A percentile compares a stretch with the other conserved stretches of the same genome.
phyloP scores from a whole-genome alignment of 2,329 filamentous ascomycete species.

The Exophiala oligosperma region DNA sequence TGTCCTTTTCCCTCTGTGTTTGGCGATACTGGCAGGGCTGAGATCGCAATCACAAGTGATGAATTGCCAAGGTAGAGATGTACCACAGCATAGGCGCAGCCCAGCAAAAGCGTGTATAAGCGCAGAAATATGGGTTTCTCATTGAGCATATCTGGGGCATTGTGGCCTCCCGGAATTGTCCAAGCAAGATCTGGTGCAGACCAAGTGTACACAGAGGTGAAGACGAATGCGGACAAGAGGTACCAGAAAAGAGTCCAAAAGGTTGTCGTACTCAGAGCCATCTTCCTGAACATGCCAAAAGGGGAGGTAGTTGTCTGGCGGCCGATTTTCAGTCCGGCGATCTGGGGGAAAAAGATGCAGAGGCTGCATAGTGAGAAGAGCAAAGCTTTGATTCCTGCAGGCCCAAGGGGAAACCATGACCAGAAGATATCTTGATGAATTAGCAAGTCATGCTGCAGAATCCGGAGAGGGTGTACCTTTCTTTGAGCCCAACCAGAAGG shows the following conservation, averaged over 20 bases:
- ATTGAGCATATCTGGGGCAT: conserved; percentile 68
- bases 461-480: conserved; percentile 33
- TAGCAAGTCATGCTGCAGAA: not conserved
- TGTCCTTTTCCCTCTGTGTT: conserved; percentile 32
- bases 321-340: conserved; percentile 78
- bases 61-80: conserved; percentile 78
- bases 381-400: conserved; percentile 70
- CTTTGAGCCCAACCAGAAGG: conserved; percentile 69
- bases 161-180: conserved; percentile 64
- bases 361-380: conserved; percentile 76
- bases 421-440: conserved; percentile 63
- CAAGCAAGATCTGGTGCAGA: conserved; percentile 68
- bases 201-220: conserved; percentile 79
- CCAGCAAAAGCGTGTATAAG: conserved; percentile 67
- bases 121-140: conserved; percentile 83
- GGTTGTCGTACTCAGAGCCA: conserved; percentile 60
- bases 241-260: conserved; percentile 76
- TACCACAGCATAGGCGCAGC: conserved; percentile 63
- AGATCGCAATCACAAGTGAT: conserved; percentile 56
- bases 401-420: conserved; percentile 81
- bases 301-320: conserved; percentile 69
- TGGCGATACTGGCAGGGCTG: conserved; percentile 34
- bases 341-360: conserved; percentile 78
- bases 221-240: conserved; percentile 72
- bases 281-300: conserved; percentile 62